Evolutionary conservation across 2,329 filamentous ascomycete genomes (phyloP).

Genomic region (Fusarium robinianum): DNA sequence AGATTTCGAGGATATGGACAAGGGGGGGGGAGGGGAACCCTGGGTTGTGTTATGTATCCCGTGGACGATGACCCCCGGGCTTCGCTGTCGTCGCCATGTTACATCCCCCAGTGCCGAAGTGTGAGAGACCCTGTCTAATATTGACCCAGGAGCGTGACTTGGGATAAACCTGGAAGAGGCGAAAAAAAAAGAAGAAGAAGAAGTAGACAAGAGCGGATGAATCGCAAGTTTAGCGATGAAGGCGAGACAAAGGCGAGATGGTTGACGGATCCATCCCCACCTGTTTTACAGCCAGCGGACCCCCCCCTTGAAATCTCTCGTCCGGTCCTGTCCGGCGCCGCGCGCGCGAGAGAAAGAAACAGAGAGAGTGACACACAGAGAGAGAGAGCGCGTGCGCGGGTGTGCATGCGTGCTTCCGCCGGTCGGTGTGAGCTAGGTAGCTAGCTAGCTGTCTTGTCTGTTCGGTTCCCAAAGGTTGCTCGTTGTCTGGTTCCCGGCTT

Average conservation of each 20-base stretch:
- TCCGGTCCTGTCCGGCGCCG: constrained; percentile 21
- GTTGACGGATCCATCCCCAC: no score
- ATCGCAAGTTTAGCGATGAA: no score
- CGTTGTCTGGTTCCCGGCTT: constrained; percentile 21
- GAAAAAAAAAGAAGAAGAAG: no score
- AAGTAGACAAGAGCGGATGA: no score
- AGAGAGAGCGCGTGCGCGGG: not conserved
- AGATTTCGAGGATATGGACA: no score
- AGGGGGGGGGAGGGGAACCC: no score
- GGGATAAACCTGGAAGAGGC: constrained; percentile 14
- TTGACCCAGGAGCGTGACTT: constrained; percentile 10
- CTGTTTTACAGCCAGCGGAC: constrained; percentile 20
- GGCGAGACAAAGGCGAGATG: constrained; percentile 17
- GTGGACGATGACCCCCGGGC: no score
- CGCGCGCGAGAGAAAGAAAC: not conserved
- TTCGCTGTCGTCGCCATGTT: no score
- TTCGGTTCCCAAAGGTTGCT: constrained; percentile 27
- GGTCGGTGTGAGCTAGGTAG: not conserved
- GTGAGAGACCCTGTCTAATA: constrained; percentile 8
- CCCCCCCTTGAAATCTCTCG: constrained; percentile 26
- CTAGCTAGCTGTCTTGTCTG: constrained; percentile 1
- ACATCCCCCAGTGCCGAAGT: no score
- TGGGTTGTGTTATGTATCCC: no score
- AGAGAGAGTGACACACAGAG: no score
- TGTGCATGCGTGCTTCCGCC: not conserved